Conservation (phyloP, 2,329 filamentous ascomycete genomes). For the Diplodia intermedia region DNA sequence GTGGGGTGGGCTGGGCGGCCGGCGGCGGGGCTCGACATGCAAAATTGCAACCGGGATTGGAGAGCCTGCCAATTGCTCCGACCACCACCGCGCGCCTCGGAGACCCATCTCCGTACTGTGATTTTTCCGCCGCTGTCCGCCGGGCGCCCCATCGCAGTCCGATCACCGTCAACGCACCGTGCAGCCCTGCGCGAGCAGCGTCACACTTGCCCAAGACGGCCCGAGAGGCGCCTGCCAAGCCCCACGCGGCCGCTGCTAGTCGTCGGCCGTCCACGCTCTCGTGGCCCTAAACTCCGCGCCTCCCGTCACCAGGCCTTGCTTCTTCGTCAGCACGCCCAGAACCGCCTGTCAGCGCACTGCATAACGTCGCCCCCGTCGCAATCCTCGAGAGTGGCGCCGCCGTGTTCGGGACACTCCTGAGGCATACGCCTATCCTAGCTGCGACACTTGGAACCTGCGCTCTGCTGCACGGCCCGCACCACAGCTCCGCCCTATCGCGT, state of each 20-base stretch:
- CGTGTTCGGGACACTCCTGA: conserved; percentile 22
- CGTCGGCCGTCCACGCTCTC: conserved; percentile 10
- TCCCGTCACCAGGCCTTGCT: conserved; percentile 21
- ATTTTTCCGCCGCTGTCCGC: conserved; percentile 21
- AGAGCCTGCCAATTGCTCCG: conserved; percentile 7
- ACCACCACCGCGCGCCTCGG: conserved; percentile 19
- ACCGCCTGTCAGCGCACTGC: conserved; percentile 19
- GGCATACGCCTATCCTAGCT: conserved; percentile 13
- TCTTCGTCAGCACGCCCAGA: conserved; percentile 29
- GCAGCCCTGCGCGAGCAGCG: conserved; percentile 2
- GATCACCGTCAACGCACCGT: conserved; percentile 3
- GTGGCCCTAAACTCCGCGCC: conserved; percentile 26
- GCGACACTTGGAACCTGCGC: conserved; percentile 17
- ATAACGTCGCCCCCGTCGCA: conserved; percentile 23
- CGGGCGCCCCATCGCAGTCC: conserved; percentile 10
- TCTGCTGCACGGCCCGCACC: conserved; percentile 28
- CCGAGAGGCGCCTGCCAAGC: conserved; percentile 28
- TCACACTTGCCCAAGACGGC: conserved; percentile 16
- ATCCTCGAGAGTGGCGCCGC: conserved; percentile 15
- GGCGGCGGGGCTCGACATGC: conserved; percentile 26
- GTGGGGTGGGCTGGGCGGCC: conserved; percentile 26
- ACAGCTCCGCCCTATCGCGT: conserved; percentile 28
- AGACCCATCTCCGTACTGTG: conserved; percentile 24
- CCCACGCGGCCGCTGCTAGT: conserved; percentile 18
- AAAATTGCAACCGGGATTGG: conserved; percentile 21